Percentiles rank a stretch among this genome's conserved stretches.
Evolutionary conservation across 306 rosid species (phyloP).

Genomic region (Abrus pulchellus): DNA sequence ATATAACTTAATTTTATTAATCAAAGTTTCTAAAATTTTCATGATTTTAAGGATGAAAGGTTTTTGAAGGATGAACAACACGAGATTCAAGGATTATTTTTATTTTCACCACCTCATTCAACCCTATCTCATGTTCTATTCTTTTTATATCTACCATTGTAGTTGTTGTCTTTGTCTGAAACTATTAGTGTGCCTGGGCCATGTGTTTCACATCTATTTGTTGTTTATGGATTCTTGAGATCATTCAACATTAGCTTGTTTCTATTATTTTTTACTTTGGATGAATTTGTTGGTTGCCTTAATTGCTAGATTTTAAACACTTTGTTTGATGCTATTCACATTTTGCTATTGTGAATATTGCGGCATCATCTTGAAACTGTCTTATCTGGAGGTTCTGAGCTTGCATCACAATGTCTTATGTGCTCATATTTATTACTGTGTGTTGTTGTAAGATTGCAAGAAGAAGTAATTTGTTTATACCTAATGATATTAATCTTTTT

Average conservation of each 20-base stretch:
- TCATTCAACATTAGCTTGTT: slow-evolving; percentile 77
- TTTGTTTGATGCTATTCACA: slow-evolving; percentile 80
- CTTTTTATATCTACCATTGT: slow-evolving; percentile 56
- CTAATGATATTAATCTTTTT: slow-evolving; percentile 20
- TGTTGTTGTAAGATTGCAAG: slow-evolving; percentile 3
- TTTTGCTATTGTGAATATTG: slow-evolving; percentile 76
- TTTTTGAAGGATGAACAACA: too few relatives aligned
- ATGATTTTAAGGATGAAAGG: too few relatives aligned
- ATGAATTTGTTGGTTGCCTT: slow-evolving; percentile 89
- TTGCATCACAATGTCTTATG: slow-evolving; percentile 83
- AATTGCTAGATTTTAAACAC: slow-evolving; percentile 67
- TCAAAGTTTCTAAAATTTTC: too few relatives aligned
- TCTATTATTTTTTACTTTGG: slow-evolving; percentile 79
- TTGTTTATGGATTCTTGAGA: slow-evolving; percentile 86
- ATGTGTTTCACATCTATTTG: slow-evolving; percentile 72
- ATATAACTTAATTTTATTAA: too few relatives aligned
- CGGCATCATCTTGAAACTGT: slow-evolving; percentile 72
- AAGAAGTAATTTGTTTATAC: slow-evolving; percentile 11
- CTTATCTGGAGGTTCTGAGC: slow-evolving; percentile 73
- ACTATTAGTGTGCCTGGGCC: slow-evolving; percentile 84
- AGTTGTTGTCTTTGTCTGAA: slow-evolving; percentile 78
- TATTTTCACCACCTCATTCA: background rate
- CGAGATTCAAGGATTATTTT: too few relatives aligned
- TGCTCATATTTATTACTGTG: slow-evolving; percentile 39
- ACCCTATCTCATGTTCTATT: background rate